phyloP scores from a whole-genome alignment of 441 rosid genomes.

The Isatis lusitanica region DNA sequence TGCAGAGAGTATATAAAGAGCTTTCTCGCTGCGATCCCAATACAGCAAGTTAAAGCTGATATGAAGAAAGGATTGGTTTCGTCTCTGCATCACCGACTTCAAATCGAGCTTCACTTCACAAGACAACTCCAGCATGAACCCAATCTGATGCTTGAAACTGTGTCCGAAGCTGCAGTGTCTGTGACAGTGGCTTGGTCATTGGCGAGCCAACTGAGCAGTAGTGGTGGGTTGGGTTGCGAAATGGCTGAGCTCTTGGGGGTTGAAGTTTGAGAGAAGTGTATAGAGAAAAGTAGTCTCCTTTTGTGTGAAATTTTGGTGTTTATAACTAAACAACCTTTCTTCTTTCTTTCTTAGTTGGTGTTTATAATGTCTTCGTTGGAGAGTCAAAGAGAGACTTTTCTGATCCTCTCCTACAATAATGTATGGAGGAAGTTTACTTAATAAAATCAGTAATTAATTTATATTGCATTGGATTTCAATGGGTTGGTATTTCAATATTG shows the following conservation, averaged over 20 bases:
- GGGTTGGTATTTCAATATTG: not conserved
- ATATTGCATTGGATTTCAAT: not conserved
- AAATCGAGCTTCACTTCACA: slow-evolving; percentile 82
- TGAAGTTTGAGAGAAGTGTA: slow-evolving; percentile 19
- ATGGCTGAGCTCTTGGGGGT: slow-evolving; percentile 28
- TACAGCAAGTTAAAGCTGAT: slow-evolving; percentile 77
- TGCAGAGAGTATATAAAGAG: slow-evolving; percentile 93
- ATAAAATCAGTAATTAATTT: not conserved
- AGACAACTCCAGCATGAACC: slow-evolving; percentile 28
- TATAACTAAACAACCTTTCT: not conserved
- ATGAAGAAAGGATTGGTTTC: slow-evolving; percentile 75
- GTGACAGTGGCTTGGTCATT: slow-evolving; percentile 23
- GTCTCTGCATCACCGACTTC: slow-evolving; percentile 74
- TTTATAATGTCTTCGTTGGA: slow-evolving; percentile 14
- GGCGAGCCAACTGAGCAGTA: slow-evolving; percentile 27
- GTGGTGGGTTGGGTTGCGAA: slow-evolving; percentile 33
- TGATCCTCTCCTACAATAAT: slow-evolving; percentile 22
- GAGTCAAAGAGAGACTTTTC: slow-evolving; percentile 12
- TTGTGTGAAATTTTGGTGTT: slow-evolving; percentile 14
- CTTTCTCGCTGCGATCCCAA: slow-evolving; percentile 88
- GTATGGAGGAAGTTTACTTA: slow-evolving; percentile 17
- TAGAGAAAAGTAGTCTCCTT: not conserved
- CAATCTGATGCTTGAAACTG: slow-evolving; percentile 23
- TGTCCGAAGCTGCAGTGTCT: slow-evolving; percentile 20
- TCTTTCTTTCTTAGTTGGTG: not conserved